Evolutionary conservation across 306 rosid genomes (phyloP).

Genomic region (Quercus agrifolia): DNA sequence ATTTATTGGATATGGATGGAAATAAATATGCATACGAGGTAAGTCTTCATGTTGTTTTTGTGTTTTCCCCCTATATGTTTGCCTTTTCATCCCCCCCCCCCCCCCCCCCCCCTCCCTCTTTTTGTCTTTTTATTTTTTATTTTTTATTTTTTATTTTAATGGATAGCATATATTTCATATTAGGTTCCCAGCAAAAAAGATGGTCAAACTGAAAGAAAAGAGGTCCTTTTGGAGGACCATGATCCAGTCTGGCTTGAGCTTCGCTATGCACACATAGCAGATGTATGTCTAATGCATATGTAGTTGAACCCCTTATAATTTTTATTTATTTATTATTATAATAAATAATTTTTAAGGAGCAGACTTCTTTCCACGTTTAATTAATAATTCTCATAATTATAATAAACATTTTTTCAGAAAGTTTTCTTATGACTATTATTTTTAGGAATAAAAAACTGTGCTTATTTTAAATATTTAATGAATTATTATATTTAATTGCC

Average conservation of each 20-base stretch:
- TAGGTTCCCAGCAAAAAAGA: slow-evolving; percentile 87
- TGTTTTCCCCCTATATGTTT: background rate
- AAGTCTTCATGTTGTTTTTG: slow-evolving; percentile 20
- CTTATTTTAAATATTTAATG: too few species aligned
- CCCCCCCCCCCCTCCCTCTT: background rate
- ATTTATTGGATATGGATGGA: slow-evolving; percentile 80
- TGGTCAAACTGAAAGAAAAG: slow-evolving; percentile 69
- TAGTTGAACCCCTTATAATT: too few species aligned
- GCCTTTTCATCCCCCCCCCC: background rate
- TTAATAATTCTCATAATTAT: too few species aligned
- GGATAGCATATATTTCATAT: slow-evolving; percentile 15
- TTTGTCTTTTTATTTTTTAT: background rate
- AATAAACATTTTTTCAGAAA: too few species aligned
- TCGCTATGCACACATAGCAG: slow-evolving; percentile 91
- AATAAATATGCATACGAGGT: slow-evolving; percentile 82
- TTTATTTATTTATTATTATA: too few species aligned
- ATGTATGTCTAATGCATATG: slow-evolving; percentile 47
- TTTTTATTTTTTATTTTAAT: slow-evolving; percentile 10
- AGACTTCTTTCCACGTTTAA: too few species aligned
- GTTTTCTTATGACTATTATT: too few species aligned
- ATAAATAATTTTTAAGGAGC: too few species aligned
- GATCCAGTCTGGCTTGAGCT: slow-evolving; percentile 94
- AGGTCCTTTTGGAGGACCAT: slow-evolving; percentile 69
- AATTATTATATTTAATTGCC: too few species aligned
- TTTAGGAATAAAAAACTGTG: too few species aligned